Conservation (phyloP, 2,329 filamentous ascomycete species). For the Hypoxylon rubiginosum region DNA sequence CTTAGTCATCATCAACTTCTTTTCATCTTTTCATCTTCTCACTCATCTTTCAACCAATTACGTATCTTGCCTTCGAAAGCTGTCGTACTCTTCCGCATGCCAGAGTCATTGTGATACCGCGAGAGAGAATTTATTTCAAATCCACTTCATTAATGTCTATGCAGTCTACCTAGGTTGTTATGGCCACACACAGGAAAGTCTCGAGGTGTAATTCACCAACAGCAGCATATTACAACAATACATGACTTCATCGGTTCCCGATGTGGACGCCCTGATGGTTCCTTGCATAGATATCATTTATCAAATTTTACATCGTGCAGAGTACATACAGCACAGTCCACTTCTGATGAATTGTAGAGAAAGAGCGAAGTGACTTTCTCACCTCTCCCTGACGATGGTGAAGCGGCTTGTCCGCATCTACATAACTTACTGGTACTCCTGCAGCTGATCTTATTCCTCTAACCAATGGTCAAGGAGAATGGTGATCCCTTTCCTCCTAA, state of each 20-base stretch:
- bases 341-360: constrained; percentile 1
- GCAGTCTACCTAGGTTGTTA: not conserved
- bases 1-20: constrained; percentile 26
- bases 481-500: not conserved
- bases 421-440: too few relatives aligned
- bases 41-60: too few relatives aligned
- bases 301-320: constrained; percentile 18
- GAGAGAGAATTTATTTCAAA: not conserved
- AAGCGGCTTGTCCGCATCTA: constrained; percentile 17
- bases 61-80: not conserved
- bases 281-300: constrained; percentile 4
- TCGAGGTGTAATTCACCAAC: not conserved
- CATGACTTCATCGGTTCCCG: constrained; percentile 4
- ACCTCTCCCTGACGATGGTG: constrained; percentile 11
- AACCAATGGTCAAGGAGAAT: not conserved
- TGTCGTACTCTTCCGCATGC: not conserved
- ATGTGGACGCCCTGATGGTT: constrained; percentile 15
- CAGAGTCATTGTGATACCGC: not conserved
- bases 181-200: not conserved
- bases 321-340: constrained; percentile 19
- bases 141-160: not conserved
- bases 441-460: constrained; percentile 5
- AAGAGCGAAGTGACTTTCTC: constrained; percentile 1
- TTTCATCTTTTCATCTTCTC: not conserved
- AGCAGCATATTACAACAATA: constrained; percentile 4